Evolutionary conservation across 441 rosid genomes (phyloP).

Genomic region (Gossypium schwendimanii): DNA sequence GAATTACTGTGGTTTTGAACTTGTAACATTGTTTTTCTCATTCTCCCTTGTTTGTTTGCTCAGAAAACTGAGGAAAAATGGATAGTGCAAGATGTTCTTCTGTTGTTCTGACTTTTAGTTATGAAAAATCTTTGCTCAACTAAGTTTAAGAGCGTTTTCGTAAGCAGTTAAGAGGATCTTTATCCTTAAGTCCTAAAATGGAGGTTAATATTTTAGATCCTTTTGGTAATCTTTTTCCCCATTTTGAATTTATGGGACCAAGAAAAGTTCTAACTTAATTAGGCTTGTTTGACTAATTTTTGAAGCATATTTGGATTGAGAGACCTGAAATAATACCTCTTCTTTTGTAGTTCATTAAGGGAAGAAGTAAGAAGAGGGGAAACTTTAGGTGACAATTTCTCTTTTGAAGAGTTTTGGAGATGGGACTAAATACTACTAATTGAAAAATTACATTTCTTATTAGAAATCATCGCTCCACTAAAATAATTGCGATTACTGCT

Average conservation of each 20-base stretch:
- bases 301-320: neutral
- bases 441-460: neutral
- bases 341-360: neutral
- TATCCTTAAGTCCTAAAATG: neutral
- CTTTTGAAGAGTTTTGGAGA: neutral
- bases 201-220: neutral
- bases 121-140: neutral
- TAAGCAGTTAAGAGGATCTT: neutral
- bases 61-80: neutral
- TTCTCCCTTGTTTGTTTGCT: conserved; percentile 4
- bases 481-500: neutral
- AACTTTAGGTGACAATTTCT: neutral
- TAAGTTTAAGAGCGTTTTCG: neutral
- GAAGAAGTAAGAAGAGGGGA: neutral
- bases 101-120: neutral
- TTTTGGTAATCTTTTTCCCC: too few relatives aligned
- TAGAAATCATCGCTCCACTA: neutral
- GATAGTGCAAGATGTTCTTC: neutral
- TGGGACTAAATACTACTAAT: neutral
- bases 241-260: neutral
- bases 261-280: neutral
- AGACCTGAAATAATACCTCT: neutral
- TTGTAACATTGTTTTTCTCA: neutral
- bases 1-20: neutral
- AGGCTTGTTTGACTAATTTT: neutral